Percentiles rank a stretch among this genome's conserved stretches.
These are phyloP conservation scores for Lyophyllum decastes DNA, from an alignment of 768 basidiomycete genomes.

Conservation along the genomic window DNA sequence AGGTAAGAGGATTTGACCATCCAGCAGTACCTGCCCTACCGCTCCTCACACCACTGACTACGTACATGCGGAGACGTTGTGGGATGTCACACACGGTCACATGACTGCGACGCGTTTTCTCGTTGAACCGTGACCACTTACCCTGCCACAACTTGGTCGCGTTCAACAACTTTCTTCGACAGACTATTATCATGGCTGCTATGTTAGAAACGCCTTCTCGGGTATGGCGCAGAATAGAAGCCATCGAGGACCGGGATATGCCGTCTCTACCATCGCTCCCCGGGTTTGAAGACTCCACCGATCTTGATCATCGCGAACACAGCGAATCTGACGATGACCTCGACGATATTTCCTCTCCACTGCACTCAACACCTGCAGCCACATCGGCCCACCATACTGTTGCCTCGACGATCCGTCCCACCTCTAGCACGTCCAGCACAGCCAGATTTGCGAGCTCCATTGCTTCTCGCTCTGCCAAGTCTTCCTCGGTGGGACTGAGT, in stretches of 20 bases:
- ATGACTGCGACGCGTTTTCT: slow-evolving; percentile 17
- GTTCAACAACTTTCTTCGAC: neutral
- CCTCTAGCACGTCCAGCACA: slow-evolving; percentile 46
- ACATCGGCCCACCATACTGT: slow-evolving; percentile 42
- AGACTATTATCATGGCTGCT: slow-evolving; percentile 39
- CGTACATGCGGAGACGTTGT: too few species aligned
- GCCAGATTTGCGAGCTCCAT: slow-evolving; percentile 50
- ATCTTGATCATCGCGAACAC: slow-evolving; percentile 27
- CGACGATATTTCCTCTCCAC: slow-evolving; percentile 46
- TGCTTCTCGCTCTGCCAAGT: slow-evolving; percentile 56
- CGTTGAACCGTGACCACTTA: slow-evolving; percentile 8
- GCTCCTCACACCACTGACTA: too few species aligned
- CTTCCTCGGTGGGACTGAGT: slow-evolving; percentile 31
- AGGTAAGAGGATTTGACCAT: too few species aligned
- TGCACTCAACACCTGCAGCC: slow-evolving; percentile 68
- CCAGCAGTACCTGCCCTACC: too few species aligned
- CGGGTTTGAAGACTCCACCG: slow-evolving; percentile 63
- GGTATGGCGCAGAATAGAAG: slow-evolving; percentile 83
- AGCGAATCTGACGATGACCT: slow-evolving; percentile 41
- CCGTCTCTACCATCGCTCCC: slow-evolving; percentile 82
- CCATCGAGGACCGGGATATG: slow-evolving; percentile 72
- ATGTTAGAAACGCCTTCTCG: slow-evolving; percentile 81
- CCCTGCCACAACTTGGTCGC: neutral
- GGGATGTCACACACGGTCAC: slow-evolving; percentile 27
- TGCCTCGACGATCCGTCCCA: slow-evolving; percentile 48